These are phyloP conservation scores for Ogataea populi-albae DNA, from an alignment of 805 yeast genomes.

Conservation along the genomic window DNA sequence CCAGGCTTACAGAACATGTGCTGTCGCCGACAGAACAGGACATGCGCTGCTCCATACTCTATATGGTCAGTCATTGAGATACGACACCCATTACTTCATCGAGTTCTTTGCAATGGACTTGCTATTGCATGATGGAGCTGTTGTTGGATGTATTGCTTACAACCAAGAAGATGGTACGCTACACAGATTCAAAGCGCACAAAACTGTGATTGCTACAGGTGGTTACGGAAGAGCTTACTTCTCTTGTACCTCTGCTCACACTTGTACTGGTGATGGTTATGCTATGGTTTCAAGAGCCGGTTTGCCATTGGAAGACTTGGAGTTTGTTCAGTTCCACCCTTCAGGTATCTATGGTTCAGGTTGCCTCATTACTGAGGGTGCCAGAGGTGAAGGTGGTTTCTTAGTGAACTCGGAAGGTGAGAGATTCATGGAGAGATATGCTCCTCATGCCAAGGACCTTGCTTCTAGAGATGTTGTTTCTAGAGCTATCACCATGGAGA, in stretches of 20 bases:
- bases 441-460: slow-evolving; percentile 97
- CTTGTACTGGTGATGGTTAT: slow-evolving; percentile 98
- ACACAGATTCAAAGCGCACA: slow-evolving; percentile 96
- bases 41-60: slow-evolving; percentile 94
- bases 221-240: slow-evolving; percentile 98
- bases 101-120: slow-evolving; percentile 95
- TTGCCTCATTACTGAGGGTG: slow-evolving; percentile 98
- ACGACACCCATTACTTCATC: slow-evolving; percentile 96
- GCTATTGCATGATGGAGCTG: slow-evolving; percentile 90
- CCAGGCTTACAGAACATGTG: slow-evolving; percentile 98
- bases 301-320: slow-evolving; percentile 94
- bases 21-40: slow-evolving; percentile 99
- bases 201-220: slow-evolving; percentile 96
- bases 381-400: slow-evolving; percentile 99
- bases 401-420: slow-evolving; percentile 96
- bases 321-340: slow-evolving; percentile 98
- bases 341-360: slow-evolving; percentile 99
- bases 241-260: slow-evolving; percentile 98
- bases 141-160: slow-evolving; percentile 96
- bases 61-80: slow-evolving; percentile 94
- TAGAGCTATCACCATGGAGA: slow-evolving; percentile 97
- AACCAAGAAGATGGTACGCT: slow-evolving; percentile 98
- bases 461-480: slow-evolving; percentile 99
- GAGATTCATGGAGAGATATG: slow-evolving; percentile 99
- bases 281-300: slow-evolving; percentile 99